Base-by-base conservation (phyloP, 2,329 filamentous ascomycete genomes). In the Volutella citrinella region DNA sequence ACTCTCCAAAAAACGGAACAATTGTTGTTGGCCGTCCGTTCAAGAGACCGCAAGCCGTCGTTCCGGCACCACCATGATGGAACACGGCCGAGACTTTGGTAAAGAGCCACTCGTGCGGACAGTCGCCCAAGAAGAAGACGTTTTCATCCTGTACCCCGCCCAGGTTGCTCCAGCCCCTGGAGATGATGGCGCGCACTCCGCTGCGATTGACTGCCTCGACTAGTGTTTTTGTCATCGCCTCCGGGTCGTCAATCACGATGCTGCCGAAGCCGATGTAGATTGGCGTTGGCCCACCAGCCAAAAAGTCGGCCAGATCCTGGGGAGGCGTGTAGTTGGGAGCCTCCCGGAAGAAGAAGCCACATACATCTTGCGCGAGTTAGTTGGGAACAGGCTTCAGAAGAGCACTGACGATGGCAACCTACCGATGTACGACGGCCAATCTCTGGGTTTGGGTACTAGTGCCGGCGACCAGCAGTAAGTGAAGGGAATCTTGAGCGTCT, bases 401-500 rank as follows among this genome's bases (percentile, higher is more conserved):
- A n/a, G n/a, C n/a, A n/a, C n/a, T n/a, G n/a, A n/a, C n/a, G n/a
- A n/a, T n/a, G n/a, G n/a, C n/a, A n/a, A n/a, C 42, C 0, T 70
- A 48, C 73, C 73, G 19, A 85, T 81, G 34, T 82, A 68, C 2
- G 68, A 57, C 1, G 68, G 70, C 82, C 82, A 85, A 48, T 85
- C 82, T 3, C 63, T 64, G 1, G 81, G 81, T 46, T 84, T 85
- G 0, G 78, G 73, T 1, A 85, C 78, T 11, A 85, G 57, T 5
- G 78, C 70, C 0, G 80, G 78, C 1, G 80, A 84, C 84, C 85
- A 90, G 55, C 84, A 86, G 48, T 90, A 91, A 0, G 86, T 88
- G 38, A 82, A 83, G 0, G 86, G 85, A 6, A 90, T 72, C 26
- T 71, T 70, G 13, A 90, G 60, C 7, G 81, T 76, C 31, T 78